Base-by-base conservation (phyloP, 257 asterid genomes). In the Capsicum chinense region DNA sequence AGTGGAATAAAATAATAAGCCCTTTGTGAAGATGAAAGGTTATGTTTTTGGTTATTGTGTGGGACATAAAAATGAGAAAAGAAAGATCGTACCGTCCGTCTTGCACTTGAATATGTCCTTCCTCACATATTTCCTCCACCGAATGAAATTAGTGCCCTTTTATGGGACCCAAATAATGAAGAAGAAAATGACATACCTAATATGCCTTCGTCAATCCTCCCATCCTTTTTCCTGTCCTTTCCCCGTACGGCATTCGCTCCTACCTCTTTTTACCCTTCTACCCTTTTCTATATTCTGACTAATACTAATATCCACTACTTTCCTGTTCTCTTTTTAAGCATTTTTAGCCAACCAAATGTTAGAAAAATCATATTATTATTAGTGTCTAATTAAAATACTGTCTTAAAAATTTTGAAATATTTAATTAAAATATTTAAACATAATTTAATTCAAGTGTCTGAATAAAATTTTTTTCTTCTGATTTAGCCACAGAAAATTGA, bases 91-190 rank as follows among this genome's bases (percentile, higher is more conserved):
- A 92, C 97, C 78, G 87, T 92, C 96, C 95, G 94, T 64, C 35
- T 47, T 47, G 63, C 90, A 91, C 90, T 59, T 62, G 86, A 85
- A 88, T 92, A 83, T 48, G 97, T 94, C 96, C 98, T 92, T 86
- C 98, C 99, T 93, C 97, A 87, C 83, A 93, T 95, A 85, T 69
- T 83, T 83, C 84, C 97, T 94, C 90, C 99, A 91, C 99, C 94
- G 87, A 89, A 93, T 94, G 86, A 89, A 76, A 64, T 10, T 11
- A 21, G 26, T 64, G 21, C 3, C 9, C 39, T 62, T 1, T 66
- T 39, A 5, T 66, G 74, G 74, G 50, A 7, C 74, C 74, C 48
- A 39, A 39, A 39, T 3, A 39, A 39, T 39, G 44, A 39, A 39
- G 44, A 39, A 39, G 35, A 85, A 56, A 52, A 9, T 48, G 86